Evolutionary conservation across 2,329 filamentous ascomycete genomes (phyloP).

Genomic region (Helotiales sp.): DNA sequence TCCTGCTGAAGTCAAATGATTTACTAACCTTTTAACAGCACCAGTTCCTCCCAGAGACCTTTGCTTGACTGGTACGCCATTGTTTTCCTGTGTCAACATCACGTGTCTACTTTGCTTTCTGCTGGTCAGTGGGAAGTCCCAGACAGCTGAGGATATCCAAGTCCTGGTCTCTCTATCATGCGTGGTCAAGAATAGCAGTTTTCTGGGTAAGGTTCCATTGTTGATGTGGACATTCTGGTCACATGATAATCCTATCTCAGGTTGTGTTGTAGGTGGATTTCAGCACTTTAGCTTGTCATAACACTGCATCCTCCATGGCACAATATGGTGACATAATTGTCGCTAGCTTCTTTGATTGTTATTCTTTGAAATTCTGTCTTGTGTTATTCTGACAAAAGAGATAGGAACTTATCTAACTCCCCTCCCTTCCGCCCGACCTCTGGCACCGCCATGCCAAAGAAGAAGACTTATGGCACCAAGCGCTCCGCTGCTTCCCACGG

Average conservation of each 20-base stretch:
- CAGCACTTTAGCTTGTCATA: too few relatives aligned
- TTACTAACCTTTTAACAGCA: background rate
- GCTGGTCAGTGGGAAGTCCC: background rate
- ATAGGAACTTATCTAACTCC: background rate
- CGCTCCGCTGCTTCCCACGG: background rate
- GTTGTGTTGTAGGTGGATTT: too few relatives aligned
- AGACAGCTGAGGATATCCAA: background rate
- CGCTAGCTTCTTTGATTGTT: background rate
- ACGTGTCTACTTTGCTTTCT: background rate
- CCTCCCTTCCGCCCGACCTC: background rate
- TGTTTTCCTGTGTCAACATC: background rate
- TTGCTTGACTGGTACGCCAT: background rate
- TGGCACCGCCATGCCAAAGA: background rate
- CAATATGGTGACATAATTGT: background rate
- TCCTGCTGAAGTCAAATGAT: too few relatives aligned
- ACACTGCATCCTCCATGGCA: too few relatives aligned
- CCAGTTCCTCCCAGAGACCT: background rate
- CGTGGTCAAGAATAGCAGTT: too few relatives aligned
- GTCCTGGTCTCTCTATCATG: too few relatives aligned
- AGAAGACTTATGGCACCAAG: constrained; percentile 9
- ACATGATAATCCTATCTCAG: too few relatives aligned
- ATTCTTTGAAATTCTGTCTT: background rate
- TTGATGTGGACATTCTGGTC: too few relatives aligned
- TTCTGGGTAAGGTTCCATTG: too few relatives aligned
- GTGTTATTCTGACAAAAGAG: too few relatives aligned